These are phyloP conservation scores for Sarocladium kiliense DNA, from an alignment of 2,329 filamentous ascomycete species.

Conservation along the genomic window DNA sequence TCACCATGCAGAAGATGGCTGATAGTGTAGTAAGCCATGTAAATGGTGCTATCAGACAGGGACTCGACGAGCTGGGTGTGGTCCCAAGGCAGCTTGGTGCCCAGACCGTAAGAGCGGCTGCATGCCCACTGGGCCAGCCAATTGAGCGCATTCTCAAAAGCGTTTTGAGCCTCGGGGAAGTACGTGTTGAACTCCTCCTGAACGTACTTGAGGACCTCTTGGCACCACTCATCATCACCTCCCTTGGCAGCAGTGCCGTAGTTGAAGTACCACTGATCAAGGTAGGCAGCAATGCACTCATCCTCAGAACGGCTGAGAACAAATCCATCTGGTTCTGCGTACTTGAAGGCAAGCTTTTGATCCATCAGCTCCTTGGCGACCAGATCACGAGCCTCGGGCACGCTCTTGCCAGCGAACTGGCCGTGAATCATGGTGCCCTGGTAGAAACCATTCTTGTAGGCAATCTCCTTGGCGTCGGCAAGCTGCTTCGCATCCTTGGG, in stretches of 20 bases:
- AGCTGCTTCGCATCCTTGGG: conserved; percentile 89
- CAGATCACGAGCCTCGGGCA: conserved; percentile 81
- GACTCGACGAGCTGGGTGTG: conserved; percentile 84
- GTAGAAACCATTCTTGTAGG: conserved; percentile 97
- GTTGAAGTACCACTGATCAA: conserved; percentile 98
- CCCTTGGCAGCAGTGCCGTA: conserved; percentile 74
- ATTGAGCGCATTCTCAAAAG: conserved; percentile 77
- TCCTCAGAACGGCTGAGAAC: conserved; percentile 87
- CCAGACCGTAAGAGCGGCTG: conserved; percentile 83
- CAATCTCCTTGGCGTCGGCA: conserved; percentile 88
- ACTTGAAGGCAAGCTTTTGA: conserved; percentile 75
- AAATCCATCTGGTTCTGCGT: conserved; percentile 86
- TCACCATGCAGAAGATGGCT: conserved; percentile 71
- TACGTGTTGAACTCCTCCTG: conserved; percentile 70
- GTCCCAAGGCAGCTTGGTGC: conserved; percentile 94
- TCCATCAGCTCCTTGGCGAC: conserved; percentile 75
- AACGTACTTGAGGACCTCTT: conserved; percentile 43
- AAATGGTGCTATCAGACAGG: conserved; percentile 87
- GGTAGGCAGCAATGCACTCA: conserved; percentile 85
- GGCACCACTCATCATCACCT: conserved; percentile 60
- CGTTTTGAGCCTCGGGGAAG: conserved; percentile 68
- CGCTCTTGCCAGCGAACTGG: conserved; percentile 80
- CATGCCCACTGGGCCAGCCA: conserved; percentile 98
- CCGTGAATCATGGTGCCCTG: conserved; percentile 86
- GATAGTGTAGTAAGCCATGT: conserved; percentile 76